Evolutionary conservation across 257 asterid species (phyloP), one percentile per base, ranked within the genome.

Genomic region (Solanum etuberosum): DNA sequence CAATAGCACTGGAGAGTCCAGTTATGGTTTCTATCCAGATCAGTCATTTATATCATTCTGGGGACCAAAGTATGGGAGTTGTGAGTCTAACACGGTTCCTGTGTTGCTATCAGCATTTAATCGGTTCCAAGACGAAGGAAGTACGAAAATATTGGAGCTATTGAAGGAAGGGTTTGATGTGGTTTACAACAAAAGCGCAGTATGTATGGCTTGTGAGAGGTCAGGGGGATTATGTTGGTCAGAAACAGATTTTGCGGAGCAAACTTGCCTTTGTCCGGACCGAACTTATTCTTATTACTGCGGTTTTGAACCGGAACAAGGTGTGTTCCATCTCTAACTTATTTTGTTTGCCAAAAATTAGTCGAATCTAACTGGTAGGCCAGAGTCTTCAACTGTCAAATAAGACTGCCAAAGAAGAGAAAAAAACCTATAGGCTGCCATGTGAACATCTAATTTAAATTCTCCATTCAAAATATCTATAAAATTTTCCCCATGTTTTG

Each of bases 161-260:
- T 8, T 88, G 85, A 42, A 6, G 15, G 7, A 48, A 54, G 92
- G 91, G 63, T 81, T 88, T 54, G 1, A 16, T 4, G 59, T 88
- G 71, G 88, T 32, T 78, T 88, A 85, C 46, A 32, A 8, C 20
- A 37, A 87, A 9, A 73, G 74, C 65, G 0, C 1, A 6, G 80
- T 48, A 23, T 88, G 92, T n/a, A 11, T 21, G 5, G 35, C 80
- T 18, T 87, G 92, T 74, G 42, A 5, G 86, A 23, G 1, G 2
- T 59, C 92, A 0, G 29, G 77, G 4, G 92, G 92, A 6, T 15
- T 70, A 84, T 87, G 90, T 35, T 86, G 90, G 89, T 31, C 82
- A 15, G 42, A 61, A n/a, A 74, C 88, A 23, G 73, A 84, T 67
- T 25, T 15, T 3, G 0, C 9, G 0, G 35, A 10, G 31, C 83